Evolutionary conservation across 176 grass and related monocot species (phyloP).

Genomic region (Tillandsia fasciculata): DNA sequence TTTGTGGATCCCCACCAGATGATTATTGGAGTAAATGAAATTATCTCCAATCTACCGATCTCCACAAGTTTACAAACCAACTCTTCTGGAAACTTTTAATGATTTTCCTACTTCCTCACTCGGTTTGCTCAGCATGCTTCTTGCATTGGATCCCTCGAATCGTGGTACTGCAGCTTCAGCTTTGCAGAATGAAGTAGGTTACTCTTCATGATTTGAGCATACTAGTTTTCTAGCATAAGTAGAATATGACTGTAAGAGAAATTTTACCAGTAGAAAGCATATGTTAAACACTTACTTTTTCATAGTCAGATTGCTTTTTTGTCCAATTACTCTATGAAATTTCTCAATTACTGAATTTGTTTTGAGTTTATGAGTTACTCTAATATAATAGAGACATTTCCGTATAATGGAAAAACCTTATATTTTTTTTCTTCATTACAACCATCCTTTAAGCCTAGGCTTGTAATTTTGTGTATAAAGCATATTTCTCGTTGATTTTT

Average conservation of each 20-base stretch:
- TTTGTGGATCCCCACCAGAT: slow-evolving; percentile 54
- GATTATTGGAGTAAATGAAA: slow-evolving; percentile 52
- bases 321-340: too few species aligned
- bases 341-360: too few species aligned
- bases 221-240: neutral
- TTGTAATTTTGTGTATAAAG: too few species aligned
- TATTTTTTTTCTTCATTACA: too few species aligned
- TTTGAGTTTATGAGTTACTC: too few species aligned
- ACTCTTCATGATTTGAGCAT: neutral
- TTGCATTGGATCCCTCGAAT: slow-evolving; percentile 35
- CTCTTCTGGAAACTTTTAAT: slow-evolving; percentile 30
- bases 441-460: too few species aligned
- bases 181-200: slow-evolving; percentile 38
- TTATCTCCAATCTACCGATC: slow-evolving; percentile 26
- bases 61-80: slow-evolving; percentile 26
- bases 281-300: too few species aligned
- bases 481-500: too few species aligned
- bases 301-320: too few species aligned
- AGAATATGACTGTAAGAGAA: neutral
- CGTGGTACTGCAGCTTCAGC: slow-evolving; percentile 46
- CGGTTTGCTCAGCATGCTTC: slow-evolving; percentile 31
- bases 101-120: slow-evolving; percentile 32
- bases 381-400: neutral
- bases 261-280: too few species aligned
- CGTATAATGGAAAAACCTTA: too few species aligned